These are phyloP conservation scores for Phytophthora sp. DNA, from an alignment of 352 stramenopile species.

Conservation along the genomic window DNA sequence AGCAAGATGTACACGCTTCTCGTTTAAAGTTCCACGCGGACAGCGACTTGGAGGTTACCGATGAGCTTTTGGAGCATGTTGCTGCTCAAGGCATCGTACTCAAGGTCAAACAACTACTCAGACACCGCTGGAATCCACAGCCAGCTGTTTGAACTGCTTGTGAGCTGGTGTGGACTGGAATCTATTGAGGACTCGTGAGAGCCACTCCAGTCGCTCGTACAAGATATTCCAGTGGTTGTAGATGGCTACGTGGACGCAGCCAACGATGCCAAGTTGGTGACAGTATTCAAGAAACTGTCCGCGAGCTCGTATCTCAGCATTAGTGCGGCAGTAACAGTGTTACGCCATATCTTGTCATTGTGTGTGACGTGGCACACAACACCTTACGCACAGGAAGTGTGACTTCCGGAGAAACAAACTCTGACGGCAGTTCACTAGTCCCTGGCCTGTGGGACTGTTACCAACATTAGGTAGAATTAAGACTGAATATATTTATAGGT, in stretches of 20 bases:
- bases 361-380: too few species aligned
- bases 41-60: slow-evolving; percentile 13
- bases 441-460: too few species aligned
- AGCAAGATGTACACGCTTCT: too few species aligned
- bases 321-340: too few species aligned
- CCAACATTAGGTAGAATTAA: too few species aligned
- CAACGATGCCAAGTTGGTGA: background rate
- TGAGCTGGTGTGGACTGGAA: slow-evolving; percentile 17
- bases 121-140: slow-evolving; percentile 12
- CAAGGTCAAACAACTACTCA: background rate
- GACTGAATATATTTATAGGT: too few species aligned
- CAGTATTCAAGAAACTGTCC: background rate
- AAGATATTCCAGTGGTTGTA: background rate
- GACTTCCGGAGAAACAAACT: too few species aligned
- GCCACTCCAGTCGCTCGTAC: background rate
- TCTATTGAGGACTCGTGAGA: slow-evolving; percentile 18
- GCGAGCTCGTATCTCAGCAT: too few species aligned
- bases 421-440: too few species aligned
- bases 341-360: too few species aligned
- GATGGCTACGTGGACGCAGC: background rate
- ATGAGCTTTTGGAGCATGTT: slow-evolving; percentile 16
- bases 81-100: slow-evolving; percentile 13
- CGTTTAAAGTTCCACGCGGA: slow-evolving; percentile 16
- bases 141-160: slow-evolving; percentile 7
- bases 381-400: too few species aligned